Base-by-base conservation (phyloP, 2,329 filamentous ascomycete species). In the Albophoma yamanashiensis region DNA sequence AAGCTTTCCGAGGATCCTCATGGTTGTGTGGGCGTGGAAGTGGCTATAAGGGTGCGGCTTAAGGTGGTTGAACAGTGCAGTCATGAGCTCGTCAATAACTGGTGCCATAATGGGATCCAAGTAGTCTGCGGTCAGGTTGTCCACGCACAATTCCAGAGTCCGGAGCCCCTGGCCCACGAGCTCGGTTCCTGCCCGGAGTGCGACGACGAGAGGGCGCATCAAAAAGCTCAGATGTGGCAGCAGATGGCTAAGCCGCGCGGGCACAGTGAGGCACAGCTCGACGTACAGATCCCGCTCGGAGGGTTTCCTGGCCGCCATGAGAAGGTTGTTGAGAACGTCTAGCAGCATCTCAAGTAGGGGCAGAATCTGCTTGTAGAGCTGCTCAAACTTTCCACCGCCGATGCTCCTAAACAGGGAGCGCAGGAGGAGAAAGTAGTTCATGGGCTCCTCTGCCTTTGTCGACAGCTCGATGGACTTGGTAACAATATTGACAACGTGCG, bases 71-170 rank as follows among this genome's bases (percentile, higher is more conserved):
- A 96, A 99, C 1, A 99, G 80, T 1, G 93, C 93, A 55, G 92
- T 94, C 94, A 99, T 99, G 53, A 99, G 80, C 70, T 99, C 94
- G 67, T 99, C 93, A 73, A 99, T 97, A 34, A 97, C 95, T 0
- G 94, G 95, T 2, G 93, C 91, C 93, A 99, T 99, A 68, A 99
- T 97, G 0, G 94, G 95, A 67, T 99, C 94, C 17, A 99, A 79
- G 69, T 99, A 99, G 69, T 99, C 94, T 0, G 94, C 93, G 0
- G 95, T 99, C 0, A 99, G 82, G 67, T 99, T 99, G 64, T 99
- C 94, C 22, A 99, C 94, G 68, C 94, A 99, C 2, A 99, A 83
- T 69, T 99, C 94, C 6, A 99, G 78, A 0, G 94, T 99, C 36
- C 95, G 82, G 8, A 99, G 79, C 0, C 94, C 94, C 73, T 99